Evolutionary conservation across 805 yeast species (phyloP), one percentile per base, ranked within the genome.

Genomic region (Candida ascalaphidarum): DNA sequence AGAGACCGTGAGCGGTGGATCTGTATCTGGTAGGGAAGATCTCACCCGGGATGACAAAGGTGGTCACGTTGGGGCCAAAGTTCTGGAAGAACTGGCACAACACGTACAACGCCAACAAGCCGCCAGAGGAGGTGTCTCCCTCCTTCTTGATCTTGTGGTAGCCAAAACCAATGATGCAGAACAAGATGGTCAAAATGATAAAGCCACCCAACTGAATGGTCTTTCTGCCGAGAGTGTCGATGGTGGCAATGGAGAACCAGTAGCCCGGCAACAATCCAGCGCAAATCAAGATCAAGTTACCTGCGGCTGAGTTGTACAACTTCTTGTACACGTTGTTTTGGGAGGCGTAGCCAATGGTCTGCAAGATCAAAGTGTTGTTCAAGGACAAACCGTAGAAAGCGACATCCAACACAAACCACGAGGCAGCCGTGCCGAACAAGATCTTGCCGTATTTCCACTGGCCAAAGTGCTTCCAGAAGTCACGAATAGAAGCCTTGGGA

Each of bases 211-310:
- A 34, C 65, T 86, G 95, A 39, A 85, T 63, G 39, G 86, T 76
- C 59, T 80, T 83, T 70, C 96, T 77, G 46, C 96, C 96, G 43
- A 85, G 44, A 21, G 61, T 67, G 59, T 85, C 96, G 35, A 85
- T 53, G 26, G 89, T 77, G 29, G 85, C 85, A 44, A 79, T 84
- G 18, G 89, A 54, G 36, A 69, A 63, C 95, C 95, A 85, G 63
- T 85, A 85, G 51, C 96, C 96, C 46, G 95, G 95, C 58, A 85
- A 74, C 25, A 92, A 72, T 68, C 96, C 96, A 32, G 96, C 96
- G 71, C 94, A 83, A 39, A 85, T 75, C 55, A 85, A 71, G 61
- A 85, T 85, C 68, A 85, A 71, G 62, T 85, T 85, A 76, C 96
- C 96, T 33, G 86, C 94, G 53, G 89, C 82, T 36, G 80, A 56